Base-by-base conservation (phyloP, 352 stramenopile genomes). In the Globisporangium middletonii region DNA sequence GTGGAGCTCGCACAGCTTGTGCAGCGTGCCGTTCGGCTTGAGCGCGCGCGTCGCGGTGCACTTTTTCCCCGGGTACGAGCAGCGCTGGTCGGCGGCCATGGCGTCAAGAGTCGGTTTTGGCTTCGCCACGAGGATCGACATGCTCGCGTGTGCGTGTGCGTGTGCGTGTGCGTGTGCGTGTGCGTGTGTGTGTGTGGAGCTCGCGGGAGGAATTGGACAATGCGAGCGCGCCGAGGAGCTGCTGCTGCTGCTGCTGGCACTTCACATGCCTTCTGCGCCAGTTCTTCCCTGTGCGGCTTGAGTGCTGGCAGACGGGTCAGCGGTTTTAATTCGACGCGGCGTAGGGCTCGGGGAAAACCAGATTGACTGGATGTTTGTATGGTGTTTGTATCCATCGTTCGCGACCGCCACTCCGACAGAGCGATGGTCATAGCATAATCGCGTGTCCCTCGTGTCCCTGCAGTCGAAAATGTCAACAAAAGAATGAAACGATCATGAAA, bases 1-100 rank as follows among this genome's bases (percentile, higher is more conserved):
- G 62, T 91, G 80, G 62, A 81, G 75, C 48, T 83, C 73, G 55
- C 80, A 91, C 47, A 88, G 82, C 56, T 81, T 83, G 68, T 91
- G 80, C 35, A 91, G 58, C n/a, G 73, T 70, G 26, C 80, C 80
- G 41, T 75, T 88, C 55, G 78, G 82, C 64, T 89, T 88, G 55
- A 76, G 52, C 0, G 75, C 80, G 48, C 80, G 80, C 35, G 72
- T 47, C 47, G 78, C 74, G 48, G 73, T 66, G 64, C 80, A 91
- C 27, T 74, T 68, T 55, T 91, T 91, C 68, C 73, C 84, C 30
- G 80, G 77, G 63, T 91, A 91, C 48, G 83, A 71, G 60, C 80
- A 90, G n/a, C 68, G 75, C 54, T 46, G 41, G 18, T 46, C 6
- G 41, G 18, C 13, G 41, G 18, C 13, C 41, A 27, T 48, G n/a